Base-by-base conservation (phyloP, 2,329 filamentous ascomycete species). In the Fusarium buxicola region DNA sequence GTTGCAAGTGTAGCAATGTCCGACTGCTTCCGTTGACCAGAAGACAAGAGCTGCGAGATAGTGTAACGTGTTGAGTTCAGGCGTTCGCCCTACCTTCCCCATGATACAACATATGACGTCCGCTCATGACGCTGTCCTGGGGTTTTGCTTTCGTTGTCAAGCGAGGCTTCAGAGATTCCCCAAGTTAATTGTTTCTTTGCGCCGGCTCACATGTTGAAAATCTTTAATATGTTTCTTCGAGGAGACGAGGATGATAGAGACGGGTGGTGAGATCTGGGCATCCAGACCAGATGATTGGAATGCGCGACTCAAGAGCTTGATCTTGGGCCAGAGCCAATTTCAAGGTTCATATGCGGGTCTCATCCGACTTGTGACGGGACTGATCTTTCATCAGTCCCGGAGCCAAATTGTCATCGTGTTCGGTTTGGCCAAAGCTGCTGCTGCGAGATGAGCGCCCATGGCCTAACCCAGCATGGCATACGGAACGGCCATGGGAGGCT, bases 11-110 rank as follows among this genome's bases (percentile, higher is more conserved):
- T 30, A 34, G 34, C 18, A 21, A 31, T 38, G n/a, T 8, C 27
- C 28, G 15, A 21, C 27, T 24, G 18, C 24, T 35, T 35, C 35
- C 55, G 48, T 60, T 60, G 31, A 39, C 48, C 41, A 15, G 32
- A 49, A 39, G 16, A n/a, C n/a, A n/a, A 11, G 28, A 18, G 4
- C 21, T 21, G 21, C 21, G 21, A 21, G 21, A 6, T 21, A 6
- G 21, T 21, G 21, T 21, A 21, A 21, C 6, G 21, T 12, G 13
- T 18, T 36, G 28, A 30, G 28, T 35, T 27, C 31, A 32, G 18
- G 11, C 18, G 34, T 35, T 47, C 30, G 27, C 24, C 49, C 24
- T 55, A 40, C 38, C 47, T 49, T 52, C 52, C 35, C 32, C 24
- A 3, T 27, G 39, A 30, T 34, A 9, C 34, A 31, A 41, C 34